Conservation (phyloP, 2,329 filamentous ascomycete genomes). For the Metarhizium album region DNA sequence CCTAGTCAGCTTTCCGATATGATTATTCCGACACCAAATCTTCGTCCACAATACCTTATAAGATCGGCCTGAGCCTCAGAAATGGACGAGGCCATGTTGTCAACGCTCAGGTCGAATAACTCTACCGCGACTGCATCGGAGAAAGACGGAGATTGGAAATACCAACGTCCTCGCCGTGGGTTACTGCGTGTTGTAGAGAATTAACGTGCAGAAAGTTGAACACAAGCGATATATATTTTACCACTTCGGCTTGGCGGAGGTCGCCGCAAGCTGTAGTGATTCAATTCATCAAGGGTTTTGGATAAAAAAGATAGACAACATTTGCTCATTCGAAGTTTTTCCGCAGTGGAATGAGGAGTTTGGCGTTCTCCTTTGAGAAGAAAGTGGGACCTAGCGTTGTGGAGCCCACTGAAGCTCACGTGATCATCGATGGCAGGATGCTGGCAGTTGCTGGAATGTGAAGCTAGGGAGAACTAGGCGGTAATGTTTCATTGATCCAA, state of each 20-base stretch:
- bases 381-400: conserved; percentile 10
- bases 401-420: conserved; percentile 7
- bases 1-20: conserved; percentile 1
- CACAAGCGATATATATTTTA: background rate
- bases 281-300: conserved; percentile 6
- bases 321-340: conserved; percentile 1
- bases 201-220: background rate
- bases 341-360: conserved; percentile 15
- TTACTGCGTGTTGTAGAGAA: background rate
- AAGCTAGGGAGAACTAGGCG: no score
- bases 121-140: conserved; percentile 9
- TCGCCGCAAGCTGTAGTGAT: conserved; percentile 5
- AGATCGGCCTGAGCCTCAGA: conserved; percentile 46
- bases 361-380: conserved; percentile 10
- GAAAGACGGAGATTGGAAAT: background rate
- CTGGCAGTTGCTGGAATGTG: background rate
- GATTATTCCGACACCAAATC: background rate
- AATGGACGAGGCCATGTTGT: conserved; percentile 27
- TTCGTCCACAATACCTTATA: conserved; percentile 34
- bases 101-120: conserved; percentile 7
- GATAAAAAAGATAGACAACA: background rate
- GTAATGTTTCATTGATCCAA: no score
- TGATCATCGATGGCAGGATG: conserved; percentile 2
- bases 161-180: background rate
- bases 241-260: background rate